Evolutionary conservation across 2,329 filamentous ascomycete species (phyloP).

Genomic region (Thielaviopsis euricoi): DNA sequence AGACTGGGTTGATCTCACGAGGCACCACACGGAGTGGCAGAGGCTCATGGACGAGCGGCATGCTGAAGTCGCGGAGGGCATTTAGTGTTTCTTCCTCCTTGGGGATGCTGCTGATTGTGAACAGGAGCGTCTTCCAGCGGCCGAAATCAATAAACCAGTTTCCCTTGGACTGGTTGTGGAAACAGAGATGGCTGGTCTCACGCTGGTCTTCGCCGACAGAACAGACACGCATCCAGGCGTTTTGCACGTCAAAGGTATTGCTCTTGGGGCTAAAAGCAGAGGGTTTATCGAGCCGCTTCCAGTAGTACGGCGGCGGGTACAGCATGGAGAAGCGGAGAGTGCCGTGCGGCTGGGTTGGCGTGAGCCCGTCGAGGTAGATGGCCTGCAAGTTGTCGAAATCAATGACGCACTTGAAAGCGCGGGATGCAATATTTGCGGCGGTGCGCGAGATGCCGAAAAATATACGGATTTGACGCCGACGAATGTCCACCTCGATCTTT

Average conservation of each 20-base stretch:
- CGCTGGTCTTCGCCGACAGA: constrained; percentile 19
- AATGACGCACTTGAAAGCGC: constrained; percentile 25
- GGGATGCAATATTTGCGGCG: not conserved
- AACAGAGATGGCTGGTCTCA: constrained; percentile 20
- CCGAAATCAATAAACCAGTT: constrained; percentile 32
- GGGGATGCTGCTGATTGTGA: constrained; percentile 23
- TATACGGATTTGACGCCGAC: constrained; percentile 6
- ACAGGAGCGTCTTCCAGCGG: constrained; percentile 38
- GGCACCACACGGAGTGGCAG: not conserved
- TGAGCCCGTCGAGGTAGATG: constrained; percentile 20
- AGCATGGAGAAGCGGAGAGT: constrained; percentile 26
- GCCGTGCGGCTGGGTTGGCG: not conserved
- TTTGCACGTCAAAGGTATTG: constrained; percentile 21
- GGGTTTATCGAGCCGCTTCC: constrained; percentile 18
- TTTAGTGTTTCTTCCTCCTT: constrained; percentile 24
- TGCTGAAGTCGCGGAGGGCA: constrained; percentile 55
- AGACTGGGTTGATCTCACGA: not conserved
- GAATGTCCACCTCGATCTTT: constrained; percentile 4
- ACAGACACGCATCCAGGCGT: constrained; percentile 34
- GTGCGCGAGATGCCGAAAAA: constrained; percentile 1
- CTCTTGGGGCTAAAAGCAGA: constrained; percentile 8
- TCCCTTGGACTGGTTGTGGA: constrained; percentile 22
- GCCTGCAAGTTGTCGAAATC: constrained; percentile 29
- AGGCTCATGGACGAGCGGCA: constrained; percentile 3
- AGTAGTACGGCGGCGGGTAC: constrained; percentile 32